Conservation (phyloP, 2,329 filamentous ascomycete species). For the Fusarium annulatum region DNA sequence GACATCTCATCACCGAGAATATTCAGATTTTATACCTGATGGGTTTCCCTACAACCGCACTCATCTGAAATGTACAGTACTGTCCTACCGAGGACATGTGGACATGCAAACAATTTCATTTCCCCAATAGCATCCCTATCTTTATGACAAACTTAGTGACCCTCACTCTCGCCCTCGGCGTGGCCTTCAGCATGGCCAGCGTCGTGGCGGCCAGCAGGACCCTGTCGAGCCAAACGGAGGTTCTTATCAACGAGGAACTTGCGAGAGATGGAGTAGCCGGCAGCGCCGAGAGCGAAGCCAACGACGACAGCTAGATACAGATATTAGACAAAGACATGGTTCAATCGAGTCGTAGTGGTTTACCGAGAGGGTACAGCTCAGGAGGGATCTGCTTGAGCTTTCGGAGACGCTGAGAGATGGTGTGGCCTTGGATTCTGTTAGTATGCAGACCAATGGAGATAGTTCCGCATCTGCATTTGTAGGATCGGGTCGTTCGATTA, state of each 20-base stretch:
- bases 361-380: slow-evolving; percentile 95
- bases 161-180: slow-evolving; percentile 43
- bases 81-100: slow-evolving; percentile 25
- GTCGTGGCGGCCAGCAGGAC: slow-evolving; percentile 55
- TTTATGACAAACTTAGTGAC: slow-evolving; percentile 44
- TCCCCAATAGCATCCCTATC: slow-evolving; percentile 23
- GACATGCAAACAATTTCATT: slow-evolving; percentile 36
- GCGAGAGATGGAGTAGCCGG: slow-evolving; percentile 81
- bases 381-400: slow-evolving; percentile 89
- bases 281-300: slow-evolving; percentile 83
- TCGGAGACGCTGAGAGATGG: slow-evolving; percentile 93
- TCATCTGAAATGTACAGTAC: slow-evolving; percentile 44
- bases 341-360: slow-evolving; percentile 39
- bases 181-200: slow-evolving; percentile 46
- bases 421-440: slow-evolving; percentile 76
- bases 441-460: slow-evolving; percentile 34
- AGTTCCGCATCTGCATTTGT: slow-evolving; percentile 12
- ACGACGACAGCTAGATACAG: slow-evolving; percentile 79
- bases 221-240: slow-evolving; percentile 84
- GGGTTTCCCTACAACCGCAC: slow-evolving; percentile 40
- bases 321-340: slow-evolving; percentile 41
- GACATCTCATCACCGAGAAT: slow-evolving; percentile 41
- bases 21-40: slow-evolving; percentile 41
- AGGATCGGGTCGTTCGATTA: slow-evolving; percentile 25
- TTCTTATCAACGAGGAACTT: slow-evolving; percentile 93